phyloP scores from a whole-genome alignment of 768 basidiomycete species.

The Suillus paluster region DNA sequence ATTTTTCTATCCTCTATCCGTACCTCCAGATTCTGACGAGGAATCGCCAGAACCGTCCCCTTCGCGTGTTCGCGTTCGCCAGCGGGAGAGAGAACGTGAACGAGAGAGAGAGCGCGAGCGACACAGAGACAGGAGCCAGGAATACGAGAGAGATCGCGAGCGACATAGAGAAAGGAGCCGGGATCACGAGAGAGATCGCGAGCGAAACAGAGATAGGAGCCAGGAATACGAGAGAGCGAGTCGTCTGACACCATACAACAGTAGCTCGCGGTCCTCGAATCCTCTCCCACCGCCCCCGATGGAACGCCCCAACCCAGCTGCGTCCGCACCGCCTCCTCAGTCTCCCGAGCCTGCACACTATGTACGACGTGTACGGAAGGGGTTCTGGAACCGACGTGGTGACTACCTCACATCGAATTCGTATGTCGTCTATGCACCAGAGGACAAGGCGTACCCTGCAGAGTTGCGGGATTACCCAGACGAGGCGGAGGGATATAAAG shows the following conservation, averaged over 20 bases:
- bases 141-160: background rate
- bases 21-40: slow-evolving; percentile 19
- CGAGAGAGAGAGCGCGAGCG: slow-evolving; percentile 2
- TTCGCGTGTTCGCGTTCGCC: slow-evolving; percentile 27
- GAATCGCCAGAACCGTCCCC: slow-evolving; percentile 11
- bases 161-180: background rate
- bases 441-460: slow-evolving; percentile 53
- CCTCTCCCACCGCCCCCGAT: slow-evolving; percentile 35
- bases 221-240: background rate
- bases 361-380: slow-evolving; percentile 48
- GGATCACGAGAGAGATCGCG: background rate
- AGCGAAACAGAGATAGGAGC: background rate
- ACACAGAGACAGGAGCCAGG: background rate
- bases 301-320: slow-evolving; percentile 27
- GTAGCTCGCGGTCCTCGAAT: slow-evolving; percentile 16
- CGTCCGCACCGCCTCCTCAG: slow-evolving; percentile 31
- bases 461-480: slow-evolving; percentile 66
- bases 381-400: slow-evolving; percentile 78
- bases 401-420: slow-evolving; percentile 63
- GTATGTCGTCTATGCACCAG: slow-evolving; percentile 71
- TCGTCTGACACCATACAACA: background rate
- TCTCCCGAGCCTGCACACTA: slow-evolving; percentile 34
- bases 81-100: slow-evolving; percentile 5
- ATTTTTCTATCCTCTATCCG: slow-evolving; percentile 28
- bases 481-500: slow-evolving; percentile 56